A percentile compares a stretch with the other conserved stretches of the same genome.
phyloP scores from a whole-genome alignment of 2,329 filamentous ascomycete species.

The Scorias spongiosa region DNA sequence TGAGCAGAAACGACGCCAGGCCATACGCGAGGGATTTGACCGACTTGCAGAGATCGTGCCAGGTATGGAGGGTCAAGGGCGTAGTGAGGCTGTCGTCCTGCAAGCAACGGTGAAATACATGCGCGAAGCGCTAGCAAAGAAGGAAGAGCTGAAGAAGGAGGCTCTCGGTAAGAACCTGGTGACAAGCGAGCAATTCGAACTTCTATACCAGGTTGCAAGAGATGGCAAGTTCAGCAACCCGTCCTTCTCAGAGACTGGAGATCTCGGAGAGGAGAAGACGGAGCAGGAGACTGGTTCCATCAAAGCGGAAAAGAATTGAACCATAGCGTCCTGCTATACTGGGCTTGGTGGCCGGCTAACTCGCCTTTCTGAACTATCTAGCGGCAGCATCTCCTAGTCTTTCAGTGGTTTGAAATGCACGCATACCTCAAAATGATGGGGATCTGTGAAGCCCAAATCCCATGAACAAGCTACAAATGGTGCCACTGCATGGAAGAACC shows the following conservation, averaged over 20 bases:
- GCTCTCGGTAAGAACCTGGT: conserved; percentile 16
- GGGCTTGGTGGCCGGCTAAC: too few relatives aligned
- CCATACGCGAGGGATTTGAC: conserved; percentile 74
- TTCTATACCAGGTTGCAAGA: background rate
- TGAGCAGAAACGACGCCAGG: conserved; percentile 51
- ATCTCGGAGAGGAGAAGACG: background rate
- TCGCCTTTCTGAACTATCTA: too few relatives aligned
- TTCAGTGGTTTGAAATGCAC: too few relatives aligned
- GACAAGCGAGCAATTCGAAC: background rate
- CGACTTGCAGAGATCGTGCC: conserved; percentile 66
- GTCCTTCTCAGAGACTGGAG: background rate
- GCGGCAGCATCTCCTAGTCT: too few relatives aligned
- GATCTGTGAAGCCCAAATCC: too few relatives aligned
- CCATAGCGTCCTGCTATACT: too few relatives aligned
- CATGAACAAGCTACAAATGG: too few relatives aligned
- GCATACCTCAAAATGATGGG: too few relatives aligned
- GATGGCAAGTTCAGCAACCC: background rate
- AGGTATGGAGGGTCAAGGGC: conserved; percentile 64
- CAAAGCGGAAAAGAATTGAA: background rate
- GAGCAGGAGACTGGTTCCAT: background rate
- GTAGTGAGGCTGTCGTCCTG: conserved; percentile 75
- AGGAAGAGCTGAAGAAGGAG: conserved; percentile 21
- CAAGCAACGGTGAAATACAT: conserved; percentile 35
- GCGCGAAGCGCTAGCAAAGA: conserved; percentile 24
- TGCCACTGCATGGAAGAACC: too few relatives aligned